phyloP scores from a whole-genome alignment of 768 basidiomycete species.

The Lentinula detonsa region DNA sequence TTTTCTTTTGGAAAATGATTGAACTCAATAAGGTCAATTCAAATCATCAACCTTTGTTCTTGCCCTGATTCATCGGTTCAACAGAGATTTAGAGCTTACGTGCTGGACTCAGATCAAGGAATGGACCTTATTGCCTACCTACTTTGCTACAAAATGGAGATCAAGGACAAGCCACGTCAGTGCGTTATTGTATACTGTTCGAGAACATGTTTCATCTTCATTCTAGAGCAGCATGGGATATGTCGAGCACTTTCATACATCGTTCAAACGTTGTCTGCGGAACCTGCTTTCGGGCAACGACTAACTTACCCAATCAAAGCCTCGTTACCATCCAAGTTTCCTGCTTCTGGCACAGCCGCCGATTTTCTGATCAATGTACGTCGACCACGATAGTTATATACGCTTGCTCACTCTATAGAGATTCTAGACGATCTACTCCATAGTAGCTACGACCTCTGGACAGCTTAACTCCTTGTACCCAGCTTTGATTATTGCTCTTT shows the following conservation, averaged over 20 bases:
- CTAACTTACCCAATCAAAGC: slow-evolving; percentile 60
- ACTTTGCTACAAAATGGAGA: slow-evolving; percentile 75
- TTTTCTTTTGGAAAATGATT: slow-evolving; percentile 86
- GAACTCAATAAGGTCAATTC: slow-evolving; percentile 82
- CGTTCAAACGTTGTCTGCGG: slow-evolving; percentile 85
- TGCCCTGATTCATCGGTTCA: not conserved
- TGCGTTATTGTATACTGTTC: not conserved
- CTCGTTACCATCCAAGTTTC: slow-evolving; percentile 74
- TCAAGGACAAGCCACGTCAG: slow-evolving; percentile 92
- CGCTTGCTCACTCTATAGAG: slow-evolving; percentile 8
- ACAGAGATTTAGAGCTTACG: slow-evolving; percentile 86
- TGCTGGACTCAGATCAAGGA: slow-evolving; percentile 75
- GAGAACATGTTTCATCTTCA: not conserved
- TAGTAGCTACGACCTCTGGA: slow-evolving; percentile 86
- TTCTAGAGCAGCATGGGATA: slow-evolving; percentile 81
- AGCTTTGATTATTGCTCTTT: slow-evolving; percentile 83
- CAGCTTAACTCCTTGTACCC: slow-evolving; percentile 81
- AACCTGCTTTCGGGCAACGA: slow-evolving; percentile 68
- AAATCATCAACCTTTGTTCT: not conserved
- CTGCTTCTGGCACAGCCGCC: slow-evolving; percentile 61
- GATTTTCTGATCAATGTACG: slow-evolving; percentile 87
- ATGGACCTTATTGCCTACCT: slow-evolving; percentile 76
- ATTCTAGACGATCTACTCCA: slow-evolving; percentile 76
- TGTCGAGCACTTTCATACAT: slow-evolving; percentile 89
- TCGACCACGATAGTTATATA: slow-evolving; percentile 4